Base-by-base conservation (phyloP, 2,329 filamentous ascomycete species). In the Trichoderma sp. region DNA sequence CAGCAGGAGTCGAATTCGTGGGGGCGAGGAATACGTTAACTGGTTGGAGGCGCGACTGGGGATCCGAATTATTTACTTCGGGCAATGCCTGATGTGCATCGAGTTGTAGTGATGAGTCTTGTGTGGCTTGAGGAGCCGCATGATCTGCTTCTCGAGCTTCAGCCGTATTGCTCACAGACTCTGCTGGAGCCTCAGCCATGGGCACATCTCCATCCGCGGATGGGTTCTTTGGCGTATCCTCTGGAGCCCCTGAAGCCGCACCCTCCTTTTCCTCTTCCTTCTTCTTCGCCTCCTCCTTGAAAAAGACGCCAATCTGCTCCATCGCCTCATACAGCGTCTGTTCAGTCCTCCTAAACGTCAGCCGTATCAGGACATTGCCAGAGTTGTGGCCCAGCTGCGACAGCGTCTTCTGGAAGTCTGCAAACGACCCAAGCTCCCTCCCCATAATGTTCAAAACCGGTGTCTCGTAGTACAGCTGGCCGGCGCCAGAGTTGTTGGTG, bases 361-460 rank as follows among this genome's bases (percentile, higher is more conserved):
- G 82, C 71, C 93, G 88, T 69, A 99, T 86, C 70, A 97, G 83
- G 5, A 93, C 91, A 77, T 88, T 95, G 6, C 96, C 95, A 62
- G 89, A 91, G 78, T 95, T 97, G 77, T 97, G 91, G 0, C 96
- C 96, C 20, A 98, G 84, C 79, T 97, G 93, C 6, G 90, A 91
- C 59, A 99, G 82, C 1, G 93, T 95, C 85, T 97, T 97, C 80
- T 98, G 94, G 71, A 98, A 87, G 77, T 97, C 95, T 20, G 85
- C 85, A 76, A 98, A 93, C 0, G 88, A 90, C 3, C 91, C 87
- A 17, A 97, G 82, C 75, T 95, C 93, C 76, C 93, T 88, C 11
- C 92, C 93, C 87, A 97, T 91, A 74, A 97, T 88, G 74, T 95
- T 92, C 69, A 98, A 82, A 17, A 94, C 90, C 0, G 96, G 96